A percentile compares a stretch with the other conserved stretches of the same genome.
These are phyloP conservation scores for Geoglossum glabrum DNA, from an alignment of 495 filamentous ascomycete genomes.

Conservation along the genomic window DNA sequence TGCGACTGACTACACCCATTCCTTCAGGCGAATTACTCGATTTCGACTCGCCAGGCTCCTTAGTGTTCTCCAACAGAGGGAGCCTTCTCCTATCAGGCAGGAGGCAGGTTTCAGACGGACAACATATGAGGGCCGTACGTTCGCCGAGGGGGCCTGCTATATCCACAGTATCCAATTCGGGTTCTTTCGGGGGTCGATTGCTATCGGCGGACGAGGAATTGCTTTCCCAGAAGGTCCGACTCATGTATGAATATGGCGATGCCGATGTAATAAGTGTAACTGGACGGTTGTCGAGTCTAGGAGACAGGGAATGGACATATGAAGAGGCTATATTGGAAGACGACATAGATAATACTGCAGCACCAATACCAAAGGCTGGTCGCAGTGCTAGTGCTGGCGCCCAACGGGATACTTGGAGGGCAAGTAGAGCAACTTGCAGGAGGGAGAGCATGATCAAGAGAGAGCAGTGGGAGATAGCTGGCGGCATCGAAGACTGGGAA, in stretches of 20 bases:
- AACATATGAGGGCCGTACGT: slow-evolving; percentile 7
- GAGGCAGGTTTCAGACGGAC: slow-evolving; percentile 10
- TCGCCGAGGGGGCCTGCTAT: background rate
- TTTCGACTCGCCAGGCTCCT: slow-evolving; percentile 24
- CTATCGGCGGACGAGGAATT: slow-evolving; percentile 66
- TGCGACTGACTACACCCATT: slow-evolving; percentile 25
- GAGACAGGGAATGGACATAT: slow-evolving; percentile 15
- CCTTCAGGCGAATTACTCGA: slow-evolving; percentile 31
- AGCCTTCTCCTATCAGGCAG: slow-evolving; percentile 42
- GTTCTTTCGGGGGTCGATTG: slow-evolving; percentile 15
- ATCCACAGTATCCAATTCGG: slow-evolving; percentile 10
- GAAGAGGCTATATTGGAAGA: slow-evolving; percentile 8
- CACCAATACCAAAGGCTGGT: background rate
- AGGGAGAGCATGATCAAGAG: slow-evolving; percentile 20
- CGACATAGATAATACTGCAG: background rate
- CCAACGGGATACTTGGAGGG: slow-evolving; percentile 8
- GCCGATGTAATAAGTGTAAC: slow-evolving; percentile 16
- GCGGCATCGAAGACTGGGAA: slow-evolving; percentile 90
- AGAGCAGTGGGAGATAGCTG: slow-evolving; percentile 44
- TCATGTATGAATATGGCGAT: slow-evolving; percentile 69
- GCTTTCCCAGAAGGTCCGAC: slow-evolving; percentile 71
- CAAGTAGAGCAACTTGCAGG: background rate
- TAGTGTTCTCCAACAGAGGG: slow-evolving; percentile 39
- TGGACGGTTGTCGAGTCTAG: background rate
- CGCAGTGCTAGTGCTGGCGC: slow-evolving; percentile 5